phyloP scores from a whole-genome alignment of 768 basidiomycete species.

The Lepiota venenata region DNA sequence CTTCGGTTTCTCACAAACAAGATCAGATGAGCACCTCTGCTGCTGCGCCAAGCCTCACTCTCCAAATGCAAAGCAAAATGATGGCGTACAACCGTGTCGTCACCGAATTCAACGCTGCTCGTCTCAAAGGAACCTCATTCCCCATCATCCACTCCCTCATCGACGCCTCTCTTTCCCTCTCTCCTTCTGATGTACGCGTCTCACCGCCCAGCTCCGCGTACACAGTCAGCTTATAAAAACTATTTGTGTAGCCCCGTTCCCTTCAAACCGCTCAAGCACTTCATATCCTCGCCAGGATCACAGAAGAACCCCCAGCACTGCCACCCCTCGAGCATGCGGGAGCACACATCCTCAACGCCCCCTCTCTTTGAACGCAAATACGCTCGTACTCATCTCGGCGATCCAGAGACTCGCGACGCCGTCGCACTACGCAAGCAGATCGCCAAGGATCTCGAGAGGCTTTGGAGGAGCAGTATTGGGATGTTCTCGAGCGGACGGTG shows the following conservation, averaged over 20 bases:
- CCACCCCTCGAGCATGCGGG: slow-evolving; percentile 76
- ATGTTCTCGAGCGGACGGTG: slow-evolving; percentile 78
- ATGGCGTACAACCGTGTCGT: slow-evolving; percentile 91
- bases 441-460: slow-evolving; percentile 75
- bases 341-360: slow-evolving; percentile 80
- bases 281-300: slow-evolving; percentile 74
- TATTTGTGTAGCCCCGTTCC: slow-evolving; percentile 36
- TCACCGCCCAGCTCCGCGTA: not conserved
- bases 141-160: slow-evolving; percentile 73
- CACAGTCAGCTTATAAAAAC: not conserved
- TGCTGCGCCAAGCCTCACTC: slow-evolving; percentile 53
- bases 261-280: slow-evolving; percentile 68
- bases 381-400: slow-evolving; percentile 73
- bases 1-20: too few relatives aligned
- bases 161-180: slow-evolving; percentile 58
- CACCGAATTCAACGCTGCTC: slow-evolving; percentile 69
- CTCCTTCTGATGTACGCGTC: slow-evolving; percentile 51
- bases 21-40: slow-evolving; percentile 22
- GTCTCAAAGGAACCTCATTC: slow-evolving; percentile 69
- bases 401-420: slow-evolving; percentile 62
- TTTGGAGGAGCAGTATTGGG: slow-evolving; percentile 88
- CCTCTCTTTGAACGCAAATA: slow-evolving; percentile 80
- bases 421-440: slow-evolving; percentile 67
- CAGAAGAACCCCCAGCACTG: slow-evolving; percentile 68
- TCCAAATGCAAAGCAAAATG: slow-evolving; percentile 93